A percentile compares a stretch with the other conserved stretches of the same genome.
Conservation (phyloP, 441 rosid genomes). For the Daphne laureola region DNA sequence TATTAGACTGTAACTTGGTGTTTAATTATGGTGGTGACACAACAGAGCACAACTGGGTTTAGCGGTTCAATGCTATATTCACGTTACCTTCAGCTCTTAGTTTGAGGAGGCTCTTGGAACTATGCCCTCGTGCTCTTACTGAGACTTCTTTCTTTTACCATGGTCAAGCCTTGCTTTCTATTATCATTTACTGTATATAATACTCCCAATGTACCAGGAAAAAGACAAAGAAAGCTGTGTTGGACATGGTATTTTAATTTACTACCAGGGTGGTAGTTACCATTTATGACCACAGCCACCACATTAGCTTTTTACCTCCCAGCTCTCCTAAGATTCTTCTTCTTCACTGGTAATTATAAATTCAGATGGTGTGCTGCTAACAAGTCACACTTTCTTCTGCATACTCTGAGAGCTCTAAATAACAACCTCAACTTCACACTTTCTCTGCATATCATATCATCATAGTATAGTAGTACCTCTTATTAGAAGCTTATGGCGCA, state of each 20-base stretch:
- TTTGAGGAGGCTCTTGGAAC: slow-evolving; percentile 30
- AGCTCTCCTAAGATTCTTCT: too few relatives aligned
- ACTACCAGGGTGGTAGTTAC: too few relatives aligned
- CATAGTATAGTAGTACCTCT: slow-evolving; percentile 10
- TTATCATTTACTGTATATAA: too few relatives aligned
- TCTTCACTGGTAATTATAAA: too few relatives aligned
- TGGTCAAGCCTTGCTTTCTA: too few relatives aligned
- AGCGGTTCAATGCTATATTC: slow-evolving; percentile 22
- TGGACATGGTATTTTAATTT: too few relatives aligned
- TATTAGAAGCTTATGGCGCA: slow-evolving; percentile 18
- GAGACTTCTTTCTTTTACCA: not conserved
- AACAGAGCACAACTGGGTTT: slow-evolving; percentile 10
- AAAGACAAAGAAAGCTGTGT: too few relatives aligned
- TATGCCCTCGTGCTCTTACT: slow-evolving; percentile 3
- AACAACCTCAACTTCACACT: slow-evolving; percentile 23
- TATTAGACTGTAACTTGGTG: not conserved
- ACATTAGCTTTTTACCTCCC: too few relatives aligned
- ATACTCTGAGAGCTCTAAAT: slow-evolving; percentile 26
- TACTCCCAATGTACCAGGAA: too few relatives aligned
- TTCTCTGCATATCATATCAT: slow-evolving; percentile 6
- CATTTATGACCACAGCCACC: too few relatives aligned
- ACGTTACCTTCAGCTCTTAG: slow-evolving; percentile 26
- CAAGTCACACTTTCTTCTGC: slow-evolving; percentile 20
- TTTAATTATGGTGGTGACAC: slow-evolving; percentile 7
- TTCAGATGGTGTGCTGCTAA: not conserved